Evolutionary conservation across 2,329 filamentous ascomycete species (phyloP), one percentile per base, ranked within the genome.

Genomic region (Furcasterigmium furcatum): DNA sequence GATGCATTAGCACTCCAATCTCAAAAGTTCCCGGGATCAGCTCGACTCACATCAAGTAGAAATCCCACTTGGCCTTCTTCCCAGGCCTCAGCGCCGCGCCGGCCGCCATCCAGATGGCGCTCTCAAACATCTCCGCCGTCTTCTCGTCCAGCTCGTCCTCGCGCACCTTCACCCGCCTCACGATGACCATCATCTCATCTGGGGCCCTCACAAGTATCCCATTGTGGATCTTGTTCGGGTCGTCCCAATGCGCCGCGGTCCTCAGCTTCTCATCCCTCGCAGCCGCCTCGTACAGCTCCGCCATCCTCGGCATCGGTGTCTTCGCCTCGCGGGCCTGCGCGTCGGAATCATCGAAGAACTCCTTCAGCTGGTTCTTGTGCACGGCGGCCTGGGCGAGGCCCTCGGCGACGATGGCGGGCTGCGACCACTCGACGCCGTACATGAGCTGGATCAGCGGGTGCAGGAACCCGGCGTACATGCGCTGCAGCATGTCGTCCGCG

Each of bases 361-460:
- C 52, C 2, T 65, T 68, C 2, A 86, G 71, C 63, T 77, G 76
- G 36, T 74, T 66, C 7, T 73, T 67, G 58, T 95, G 88, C 2
- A 90, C 79, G 8, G 85, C 81, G 2, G 86, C 74, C 67, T 95
- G 85, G 1, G 91, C 88, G 16, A 96, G 78, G 1, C 73, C 90
- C 66, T 92, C 81, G 6, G 90, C 88, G 22, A 96, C 75, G 48
- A 95, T 82, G 30, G 87, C 87, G 2, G 88, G 88, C 59, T 95
- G 89, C 9, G 77, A 63, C 70, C 90, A 95, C 60, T 95, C 90
- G 29, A 96, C 61, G 5, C 87, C 91, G 59, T 90, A 95, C 41
- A 90, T 87, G 18, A 95, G 76, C 60, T 95, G 89, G 51, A 96
- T 91, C 14, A 94, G 68, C 2, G 90, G 89, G 58, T 95, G 89